Evolutionary conservation across 768 basidiomycete genomes (phyloP).

Genomic region (Coprinellus micaceus): DNA sequence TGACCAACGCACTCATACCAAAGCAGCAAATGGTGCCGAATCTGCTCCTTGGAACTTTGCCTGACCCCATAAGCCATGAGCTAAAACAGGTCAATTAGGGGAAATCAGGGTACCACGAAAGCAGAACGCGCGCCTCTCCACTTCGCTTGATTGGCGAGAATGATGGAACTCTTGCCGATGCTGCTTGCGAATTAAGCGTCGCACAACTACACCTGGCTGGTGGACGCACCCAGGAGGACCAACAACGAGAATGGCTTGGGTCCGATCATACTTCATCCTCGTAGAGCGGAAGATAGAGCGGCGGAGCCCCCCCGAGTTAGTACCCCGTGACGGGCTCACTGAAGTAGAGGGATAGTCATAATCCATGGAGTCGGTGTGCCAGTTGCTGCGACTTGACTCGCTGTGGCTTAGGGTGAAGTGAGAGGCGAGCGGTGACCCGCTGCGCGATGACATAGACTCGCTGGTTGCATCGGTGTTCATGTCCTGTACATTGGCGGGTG

Average conservation of each 20-base stretch:
- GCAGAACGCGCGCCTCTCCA: conserved; percentile 51
- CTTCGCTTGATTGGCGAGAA: conserved; percentile 66
- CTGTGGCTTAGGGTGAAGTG: conserved; percentile 13
- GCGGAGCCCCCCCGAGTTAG: conserved; percentile 41
- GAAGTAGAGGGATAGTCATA: conserved; percentile 21
- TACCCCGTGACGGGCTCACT: conserved; percentile 31
- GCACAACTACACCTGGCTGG: no score
- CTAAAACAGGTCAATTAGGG: conserved; percentile 22
- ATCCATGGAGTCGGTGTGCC: background rate
- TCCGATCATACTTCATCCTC: conserved; percentile 41
- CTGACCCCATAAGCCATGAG: conserved; percentile 73
- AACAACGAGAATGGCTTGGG: conserved; percentile 58
- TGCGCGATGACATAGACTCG: conserved; percentile 42
- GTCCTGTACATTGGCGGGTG: conserved; percentile 30
- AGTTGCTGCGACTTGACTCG: background rate
- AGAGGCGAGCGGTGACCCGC: conserved; percentile 30
- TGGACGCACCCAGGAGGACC: conserved; percentile 58
- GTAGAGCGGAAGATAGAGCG: conserved; percentile 38
- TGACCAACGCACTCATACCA: conserved; percentile 34
- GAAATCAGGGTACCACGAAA: background rate
- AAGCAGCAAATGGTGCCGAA: conserved; percentile 64
- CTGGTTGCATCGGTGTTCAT: conserved; percentile 30
- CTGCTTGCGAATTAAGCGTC: conserved; percentile 25
- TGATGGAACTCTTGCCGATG: conserved; percentile 73
- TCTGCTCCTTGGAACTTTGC: conserved; percentile 67